A percentile compares a stretch with the other conserved stretches of the same genome.
Evolutionary conservation across 73 alveolate genomes (phyloP).

Genomic region (Loxodes magnus): DNA sequence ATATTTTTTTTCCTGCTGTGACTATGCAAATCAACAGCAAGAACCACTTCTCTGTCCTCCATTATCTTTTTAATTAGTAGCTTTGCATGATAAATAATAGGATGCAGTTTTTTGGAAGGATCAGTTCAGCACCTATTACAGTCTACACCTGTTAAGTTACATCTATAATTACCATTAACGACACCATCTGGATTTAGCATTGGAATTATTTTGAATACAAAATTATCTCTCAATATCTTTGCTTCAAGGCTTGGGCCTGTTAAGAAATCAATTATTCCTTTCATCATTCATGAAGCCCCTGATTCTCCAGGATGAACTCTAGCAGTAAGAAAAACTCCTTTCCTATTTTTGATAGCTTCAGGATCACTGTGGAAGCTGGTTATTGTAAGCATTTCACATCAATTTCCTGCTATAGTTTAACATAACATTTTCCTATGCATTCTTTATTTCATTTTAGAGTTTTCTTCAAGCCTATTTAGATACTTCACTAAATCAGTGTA

Average conservation of each 20-base stretch:
- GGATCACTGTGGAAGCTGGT: slow-evolving; percentile 65
- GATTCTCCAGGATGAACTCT: slow-evolving; percentile 99
- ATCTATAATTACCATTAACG: slow-evolving; percentile 93
- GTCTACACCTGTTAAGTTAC: slow-evolving; percentile 97
- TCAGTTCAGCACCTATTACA: slow-evolving; percentile 96
- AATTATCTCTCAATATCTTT: slow-evolving; percentile 74
- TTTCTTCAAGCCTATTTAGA: slow-evolving; percentile 58
- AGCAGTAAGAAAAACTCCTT: slow-evolving; percentile 71
- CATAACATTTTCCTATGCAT: slow-evolving; percentile 39
- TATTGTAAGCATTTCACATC: slow-evolving; percentile 64
- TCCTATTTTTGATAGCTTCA: slow-evolving; percentile 32
- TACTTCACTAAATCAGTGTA: slow-evolving; percentile 83
- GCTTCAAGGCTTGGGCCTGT: slow-evolving; percentile 83
- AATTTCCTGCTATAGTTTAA: slow-evolving; percentile 66
- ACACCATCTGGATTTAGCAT: slow-evolving; percentile 99
- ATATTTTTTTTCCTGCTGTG: slow-evolving; percentile 96
- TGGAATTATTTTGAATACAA: slow-evolving; percentile 85
- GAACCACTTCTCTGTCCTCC: slow-evolving; percentile 90
- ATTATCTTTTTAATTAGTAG: slow-evolving; percentile 81
- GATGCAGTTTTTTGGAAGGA: slow-evolving; percentile 93
- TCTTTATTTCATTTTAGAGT: slow-evolving; percentile 15
- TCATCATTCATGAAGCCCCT: slow-evolving; percentile 59
- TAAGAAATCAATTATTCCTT: slow-evolving; percentile 76
- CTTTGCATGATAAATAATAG: slow-evolving; percentile 84
- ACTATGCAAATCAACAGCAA: slow-evolving; percentile 98